Conservation (phyloP, 257 asterid genomes). For the Solanum pimpinellifolium region DNA sequence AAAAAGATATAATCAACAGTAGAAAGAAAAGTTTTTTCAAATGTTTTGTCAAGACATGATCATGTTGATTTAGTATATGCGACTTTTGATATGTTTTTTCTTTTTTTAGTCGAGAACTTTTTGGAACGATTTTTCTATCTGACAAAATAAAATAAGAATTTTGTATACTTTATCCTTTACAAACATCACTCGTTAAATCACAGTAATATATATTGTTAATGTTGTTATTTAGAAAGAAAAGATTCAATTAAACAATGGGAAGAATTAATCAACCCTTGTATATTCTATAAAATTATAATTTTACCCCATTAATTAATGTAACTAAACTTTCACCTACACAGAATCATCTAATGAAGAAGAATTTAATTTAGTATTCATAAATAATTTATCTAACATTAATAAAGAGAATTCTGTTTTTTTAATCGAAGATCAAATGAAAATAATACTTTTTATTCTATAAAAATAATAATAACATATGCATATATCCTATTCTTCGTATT, state of each 20-base stretch:
- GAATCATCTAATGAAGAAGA: not conserved
- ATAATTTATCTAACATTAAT: not conserved
- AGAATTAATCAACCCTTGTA: not conserved
- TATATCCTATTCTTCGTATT: not conserved
- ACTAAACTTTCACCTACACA: not conserved
- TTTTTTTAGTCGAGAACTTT: no score
- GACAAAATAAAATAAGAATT: no score
- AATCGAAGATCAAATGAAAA: not conserved
- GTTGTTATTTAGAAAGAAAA: not conserved
- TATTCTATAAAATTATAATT: not conserved
- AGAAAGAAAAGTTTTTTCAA: no score
- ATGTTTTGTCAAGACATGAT: not conserved
- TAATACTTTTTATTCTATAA: not conserved
- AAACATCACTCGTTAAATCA: no score
- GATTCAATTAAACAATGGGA: not conserved
- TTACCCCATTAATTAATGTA: not conserved
- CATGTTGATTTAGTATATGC: not conserved
- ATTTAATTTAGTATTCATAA: not conserved
- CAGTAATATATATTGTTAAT: no score
- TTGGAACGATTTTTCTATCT: fast-evolving
- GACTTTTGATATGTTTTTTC: no score
- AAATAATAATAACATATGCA: no score
- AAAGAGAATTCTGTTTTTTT: not conserved
- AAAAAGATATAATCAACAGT: no score
- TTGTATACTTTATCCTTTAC: not conserved